Evolutionary conservation across 371 early-diverging fungal genomes (phyloP).

Genomic region (Mortierella sp.): DNA sequence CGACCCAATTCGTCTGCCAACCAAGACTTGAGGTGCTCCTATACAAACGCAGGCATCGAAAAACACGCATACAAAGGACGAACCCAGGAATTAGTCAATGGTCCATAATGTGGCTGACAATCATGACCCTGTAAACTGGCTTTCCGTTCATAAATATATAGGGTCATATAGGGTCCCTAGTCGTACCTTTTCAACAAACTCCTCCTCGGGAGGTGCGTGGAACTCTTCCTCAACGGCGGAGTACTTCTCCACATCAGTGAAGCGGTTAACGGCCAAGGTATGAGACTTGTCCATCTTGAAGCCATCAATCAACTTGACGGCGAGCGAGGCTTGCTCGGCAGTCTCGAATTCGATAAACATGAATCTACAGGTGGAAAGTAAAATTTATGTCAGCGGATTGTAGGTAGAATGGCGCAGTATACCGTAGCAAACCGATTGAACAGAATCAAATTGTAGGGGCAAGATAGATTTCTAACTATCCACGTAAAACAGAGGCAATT

Average conservation of each 20-base stretch:
- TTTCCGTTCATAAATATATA: background rate
- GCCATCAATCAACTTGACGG: slow-evolving; percentile 84
- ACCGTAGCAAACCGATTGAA: too few relatives aligned
- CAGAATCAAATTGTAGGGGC: too few relatives aligned
- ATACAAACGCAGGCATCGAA: background rate
- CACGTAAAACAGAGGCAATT: background rate
- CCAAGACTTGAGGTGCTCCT: slow-evolving; percentile 94
- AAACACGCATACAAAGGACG: background rate
- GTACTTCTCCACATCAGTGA: slow-evolving; percentile 93
- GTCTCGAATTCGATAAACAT: slow-evolving; percentile 95
- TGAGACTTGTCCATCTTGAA: slow-evolving; percentile 88
- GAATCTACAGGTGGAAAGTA: slow-evolving; percentile 67
- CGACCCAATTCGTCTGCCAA: slow-evolving; percentile 87
- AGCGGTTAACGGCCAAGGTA: slow-evolving; percentile 85
- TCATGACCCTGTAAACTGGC: too few relatives aligned
- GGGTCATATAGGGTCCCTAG: background rate
- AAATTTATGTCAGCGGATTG: background rate
- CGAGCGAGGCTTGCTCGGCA: slow-evolving; percentile 85
- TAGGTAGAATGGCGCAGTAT: too few relatives aligned
- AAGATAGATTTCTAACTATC: too few relatives aligned
- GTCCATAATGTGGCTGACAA: too few relatives aligned
- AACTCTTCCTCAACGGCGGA: slow-evolving; percentile 82
- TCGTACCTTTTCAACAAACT: slow-evolving; percentile 70
- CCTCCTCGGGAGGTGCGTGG: slow-evolving; percentile 75
- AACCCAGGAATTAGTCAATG: too few relatives aligned